Evolutionary conservation across 1,139 yeast genomes (phyloP), one percentile per base, ranked within the genome.

Genomic region (Pichia cactophila): DNA sequence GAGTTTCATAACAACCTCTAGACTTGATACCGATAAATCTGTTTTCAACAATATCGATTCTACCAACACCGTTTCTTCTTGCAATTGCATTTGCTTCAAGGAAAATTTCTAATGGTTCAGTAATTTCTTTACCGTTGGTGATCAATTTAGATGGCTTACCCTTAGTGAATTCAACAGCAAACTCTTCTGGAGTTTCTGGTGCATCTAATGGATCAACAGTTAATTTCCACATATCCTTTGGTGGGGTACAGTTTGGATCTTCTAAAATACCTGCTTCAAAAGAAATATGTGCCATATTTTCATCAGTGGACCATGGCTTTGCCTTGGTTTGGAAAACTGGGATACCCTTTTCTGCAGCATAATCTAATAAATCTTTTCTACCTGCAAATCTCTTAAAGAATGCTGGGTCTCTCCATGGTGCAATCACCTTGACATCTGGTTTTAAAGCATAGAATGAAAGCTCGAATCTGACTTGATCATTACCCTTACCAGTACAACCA

Each of bases 401-500:
- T 45, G 67, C 86, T 41, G 98, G 97, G 69, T 86, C 88, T 80
- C 98, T 87, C 98, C 98, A 92, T 69, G 98, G 98, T 46, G 98
- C 96, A 73, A 92, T 92, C 61, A 89, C 96, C 67, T 80, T 76
- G 62, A 92, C 96, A 66, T 90, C 97, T 45, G 98, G 98, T 76
- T 92, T 89, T 70, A 92, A 80, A 38, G 97, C 98, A 70, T 92
- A 92, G 78, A 90, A 92, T 11, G 95, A 86, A 59, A 92, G 77
- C 74, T 92, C 98, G 68, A 92, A 92, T 73, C 98, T 85, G 59
- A 92, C 97, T 75, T 92, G 98, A 72, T 92, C 98, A 69, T 92
- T 92, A 74, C 98, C 98, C 77, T 92, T 92, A 75, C 98, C 98
- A 60, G 98, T 92, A 75, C 98, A 92, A 56, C 98, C 98, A 70